Evolutionary conservation across 2,329 filamentous ascomycete species (phyloP), one percentile per base, ranked within the genome.

Genomic region (Aspergillus sp.): DNA sequence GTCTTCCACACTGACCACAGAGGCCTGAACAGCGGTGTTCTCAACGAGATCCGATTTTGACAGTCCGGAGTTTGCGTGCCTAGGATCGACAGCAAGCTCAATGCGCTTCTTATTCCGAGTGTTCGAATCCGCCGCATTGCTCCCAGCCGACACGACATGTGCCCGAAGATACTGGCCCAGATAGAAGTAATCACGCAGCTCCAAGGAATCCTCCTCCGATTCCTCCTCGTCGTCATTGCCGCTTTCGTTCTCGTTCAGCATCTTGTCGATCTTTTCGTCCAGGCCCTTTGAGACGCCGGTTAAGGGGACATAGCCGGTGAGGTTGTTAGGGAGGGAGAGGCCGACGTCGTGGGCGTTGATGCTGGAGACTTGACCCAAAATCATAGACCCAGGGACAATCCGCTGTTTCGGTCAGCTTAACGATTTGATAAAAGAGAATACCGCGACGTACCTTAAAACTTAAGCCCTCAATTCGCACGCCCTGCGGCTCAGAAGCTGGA

Each of bases 1-100:
- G 49, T 98, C 93, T 60, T 98, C 89, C n/a, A 93, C 81, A 58
- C 89, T 98, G 31, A 74, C 63, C 15, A 98, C 80, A 0, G 86
- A 81, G 2, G 86, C 89, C 71, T 96, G 93, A 13, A 96, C 67
- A 28, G 83, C 86, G 43, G 69, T 72, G 51, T 93, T 81, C 25
- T 72, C 62, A 7, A 91, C 77, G 7, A 95, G 61, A 48, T 86
- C 85, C 25, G 81, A 75, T 44, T 75, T 72, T 3, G 73, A 68
- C 14, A 98, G 66, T 1, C 83, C 80, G 2, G 73, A 72, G 56
- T 98, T 98, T 34, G 85, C 72, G 40, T 84, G 73, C 37, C 73
- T 71, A 2, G 91, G 91, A 30, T 84, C 76, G 19, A 96, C 66
- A 1, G 89, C 89, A 12, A 98, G 70, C 55, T 94, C 86, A 47